Evolutionary conservation across 192 early-diverging fungal species (phyloP).

Genomic region (Cladochytrium replicatum): DNA sequence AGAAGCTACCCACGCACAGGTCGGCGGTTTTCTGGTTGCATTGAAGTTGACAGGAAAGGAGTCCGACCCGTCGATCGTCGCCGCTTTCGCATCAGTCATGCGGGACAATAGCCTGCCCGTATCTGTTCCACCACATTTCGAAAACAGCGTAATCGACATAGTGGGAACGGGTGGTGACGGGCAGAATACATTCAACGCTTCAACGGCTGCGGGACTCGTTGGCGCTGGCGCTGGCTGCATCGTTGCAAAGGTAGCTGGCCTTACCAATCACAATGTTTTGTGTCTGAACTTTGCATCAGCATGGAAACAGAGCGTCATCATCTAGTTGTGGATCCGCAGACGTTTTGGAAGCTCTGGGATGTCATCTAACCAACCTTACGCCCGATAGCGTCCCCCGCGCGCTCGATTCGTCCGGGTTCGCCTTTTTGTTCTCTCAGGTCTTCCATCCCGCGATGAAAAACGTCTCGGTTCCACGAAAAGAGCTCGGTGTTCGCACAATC

Average conservation of each 20-base stretch:
- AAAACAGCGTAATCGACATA: slow-evolving; percentile 56
- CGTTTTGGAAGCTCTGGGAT: slow-evolving; percentile 77
- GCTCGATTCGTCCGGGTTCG: slow-evolving; percentile 58
- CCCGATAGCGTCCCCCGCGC: slow-evolving; percentile 58
- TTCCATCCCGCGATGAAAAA: slow-evolving; percentile 88
- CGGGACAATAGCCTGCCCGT: slow-evolving; percentile 55
- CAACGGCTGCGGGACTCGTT: slow-evolving; percentile 82
- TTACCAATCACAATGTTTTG: background rate
- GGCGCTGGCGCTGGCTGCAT: slow-evolving; percentile 81
- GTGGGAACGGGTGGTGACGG: slow-evolving; percentile 99
- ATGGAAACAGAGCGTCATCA: slow-evolving; percentile 87
- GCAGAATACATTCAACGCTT: slow-evolving; percentile 94
- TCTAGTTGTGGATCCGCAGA: slow-evolving; percentile 91
- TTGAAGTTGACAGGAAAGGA: slow-evolving; percentile 65
- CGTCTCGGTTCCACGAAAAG: slow-evolving; percentile 60
- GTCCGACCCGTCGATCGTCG: slow-evolving; percentile 62
- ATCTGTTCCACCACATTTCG: slow-evolving; percentile 23
- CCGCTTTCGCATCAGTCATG: slow-evolving; percentile 66
- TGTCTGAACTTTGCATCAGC: slow-evolving; percentile 28
- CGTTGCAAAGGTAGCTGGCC: slow-evolving; percentile 72
- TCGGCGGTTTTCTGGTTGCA: slow-evolving; percentile 75
- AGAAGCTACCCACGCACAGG: slow-evolving; percentile 70
- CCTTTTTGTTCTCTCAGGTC: slow-evolving; percentile 84
- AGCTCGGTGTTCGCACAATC: slow-evolving; percentile 85
- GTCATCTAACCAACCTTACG: slow-evolving; percentile 53